Base-by-base conservation (phyloP, 371 early-diverging fungal genomes). In the Haplosporangium sp. region DNA sequence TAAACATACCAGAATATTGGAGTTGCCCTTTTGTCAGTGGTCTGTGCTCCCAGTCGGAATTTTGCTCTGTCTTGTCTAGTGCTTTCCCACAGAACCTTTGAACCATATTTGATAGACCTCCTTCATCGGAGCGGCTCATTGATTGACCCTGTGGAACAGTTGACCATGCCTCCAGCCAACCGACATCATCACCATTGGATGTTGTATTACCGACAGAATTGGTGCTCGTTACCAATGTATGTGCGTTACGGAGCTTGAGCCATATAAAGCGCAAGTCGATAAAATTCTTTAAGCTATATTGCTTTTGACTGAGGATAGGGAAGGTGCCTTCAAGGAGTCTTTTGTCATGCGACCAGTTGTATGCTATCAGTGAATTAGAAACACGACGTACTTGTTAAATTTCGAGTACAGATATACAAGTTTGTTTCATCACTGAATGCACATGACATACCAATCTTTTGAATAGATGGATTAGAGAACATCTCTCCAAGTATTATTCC, bases 41-140 rank as follows among this genome's bases (percentile, higher is more conserved):
- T 34, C 65, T 27, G 9, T 34, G 55, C 42, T 65, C 65, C 65
- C 65, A 65, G n/a, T 65, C 27, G 11, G 65, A 65, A 45, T 27
- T 44, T 17, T 57, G 65, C 37, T 65, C 20, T 27, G 42, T 42
- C 44, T 38, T 65, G 42, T 65, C 57, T 10, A 65, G 17, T 15
- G 9, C 4, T 17, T 40, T 20, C 2, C 65, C 65, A 13, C 56
- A 44, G 2, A 65, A 17, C 42, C 11, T 40, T n/a, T 27, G 9
- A 5, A 55, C 7, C 34, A 52, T 44, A 10, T 42, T 27, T 6
- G 65, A 55, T n/a, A 65, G 19, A 19, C 57, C 65, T n/a, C 20
- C 42, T 19, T 13, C 6, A 1, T n/a, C 44, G 17, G 4, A 20
- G 35, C 50, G 63, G 4, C 37, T 63, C 63, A 63, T 63, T 8